Conservation (phyloP, 106 monocot genomes). For the Hemerocallis citrina region DNA sequence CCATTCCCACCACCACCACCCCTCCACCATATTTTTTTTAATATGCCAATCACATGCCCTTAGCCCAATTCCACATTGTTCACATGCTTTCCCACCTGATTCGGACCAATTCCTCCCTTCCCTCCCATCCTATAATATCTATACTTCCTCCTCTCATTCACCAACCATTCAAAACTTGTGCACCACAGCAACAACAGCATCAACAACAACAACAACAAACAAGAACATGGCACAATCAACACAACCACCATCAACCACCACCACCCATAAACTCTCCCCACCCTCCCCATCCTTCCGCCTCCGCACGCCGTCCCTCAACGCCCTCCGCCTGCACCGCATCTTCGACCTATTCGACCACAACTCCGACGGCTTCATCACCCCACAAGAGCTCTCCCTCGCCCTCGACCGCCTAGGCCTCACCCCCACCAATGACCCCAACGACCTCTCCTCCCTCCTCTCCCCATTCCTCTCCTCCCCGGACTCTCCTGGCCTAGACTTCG, state of each 20-base stretch:
- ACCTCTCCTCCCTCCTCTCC: slow-evolving; percentile 32
- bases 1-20: no score
- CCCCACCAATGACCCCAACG: slow-evolving; percentile 25
- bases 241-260: neutral
- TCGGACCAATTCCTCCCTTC: no score
- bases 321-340: slow-evolving; percentile 55
- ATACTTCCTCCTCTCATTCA: no score
- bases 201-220: neutral
- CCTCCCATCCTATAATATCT: no score
- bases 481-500: slow-evolving; percentile 51
- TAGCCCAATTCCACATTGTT: no score
- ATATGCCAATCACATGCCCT: no score
- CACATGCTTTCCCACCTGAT: no score
- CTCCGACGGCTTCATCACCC: slow-evolving; percentile 52
- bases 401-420: slow-evolving; percentile 43
- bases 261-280: neutral
- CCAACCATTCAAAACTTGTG: no score
- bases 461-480: slow-evolving; percentile 36
- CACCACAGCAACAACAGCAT: no score
- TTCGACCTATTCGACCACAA: slow-evolving; percentile 74
- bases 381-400: slow-evolving; percentile 34
- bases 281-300: slow-evolving; percentile 57
- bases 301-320: slow-evolving; percentile 45
- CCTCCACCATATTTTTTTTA: no score
- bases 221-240: neutral